Conservation (phyloP, 2,329 filamentous ascomycete genomes). For the Rhytidhysteron rufulum region DNA sequence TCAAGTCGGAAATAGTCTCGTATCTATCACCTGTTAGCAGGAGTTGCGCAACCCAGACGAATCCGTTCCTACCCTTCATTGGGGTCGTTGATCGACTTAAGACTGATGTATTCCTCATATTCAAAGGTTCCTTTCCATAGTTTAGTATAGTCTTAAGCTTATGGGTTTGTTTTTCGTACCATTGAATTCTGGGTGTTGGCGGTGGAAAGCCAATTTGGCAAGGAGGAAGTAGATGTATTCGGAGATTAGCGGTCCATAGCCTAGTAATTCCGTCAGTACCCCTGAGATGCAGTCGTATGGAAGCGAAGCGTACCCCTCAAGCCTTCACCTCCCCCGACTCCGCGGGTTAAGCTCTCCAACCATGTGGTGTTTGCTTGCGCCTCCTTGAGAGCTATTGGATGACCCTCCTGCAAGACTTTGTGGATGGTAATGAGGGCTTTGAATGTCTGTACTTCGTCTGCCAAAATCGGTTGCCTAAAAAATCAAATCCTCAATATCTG, state of each 20-base stretch:
- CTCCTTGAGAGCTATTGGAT: conserved; percentile 81
- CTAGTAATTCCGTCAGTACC: conserved; percentile 39
- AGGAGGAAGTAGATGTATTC: conserved; percentile 97
- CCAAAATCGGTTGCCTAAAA: conserved; percentile 85
- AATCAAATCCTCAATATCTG: neutral
- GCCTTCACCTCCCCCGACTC: conserved; percentile 71
- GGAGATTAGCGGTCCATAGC: conserved; percentile 85
- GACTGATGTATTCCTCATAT: conserved; percentile 96
- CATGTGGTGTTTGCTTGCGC: conserved; percentile 84
- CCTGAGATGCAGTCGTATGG: too few species aligned
- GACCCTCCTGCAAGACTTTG: conserved; percentile 95
- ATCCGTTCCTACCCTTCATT: conserved; percentile 74
- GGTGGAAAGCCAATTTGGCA: conserved; percentile 93
- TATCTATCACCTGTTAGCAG: conserved; percentile 43
- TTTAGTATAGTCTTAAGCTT: conserved; percentile 13
- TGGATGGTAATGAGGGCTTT: conserved; percentile 97
- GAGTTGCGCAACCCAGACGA: too few species aligned
- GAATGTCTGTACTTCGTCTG: conserved; percentile 98
- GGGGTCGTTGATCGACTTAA: conserved; percentile 97
- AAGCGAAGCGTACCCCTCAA: conserved; percentile 66
- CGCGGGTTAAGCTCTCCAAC: conserved; percentile 88
- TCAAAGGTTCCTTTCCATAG: conserved; percentile 68
- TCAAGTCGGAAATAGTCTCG: conserved; percentile 94
- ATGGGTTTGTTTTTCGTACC: conserved; percentile 45
- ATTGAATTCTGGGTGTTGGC: conserved; percentile 96